Base-by-base conservation (phyloP, 148 eudicot species). In the Fallopia convolvulus region DNA sequence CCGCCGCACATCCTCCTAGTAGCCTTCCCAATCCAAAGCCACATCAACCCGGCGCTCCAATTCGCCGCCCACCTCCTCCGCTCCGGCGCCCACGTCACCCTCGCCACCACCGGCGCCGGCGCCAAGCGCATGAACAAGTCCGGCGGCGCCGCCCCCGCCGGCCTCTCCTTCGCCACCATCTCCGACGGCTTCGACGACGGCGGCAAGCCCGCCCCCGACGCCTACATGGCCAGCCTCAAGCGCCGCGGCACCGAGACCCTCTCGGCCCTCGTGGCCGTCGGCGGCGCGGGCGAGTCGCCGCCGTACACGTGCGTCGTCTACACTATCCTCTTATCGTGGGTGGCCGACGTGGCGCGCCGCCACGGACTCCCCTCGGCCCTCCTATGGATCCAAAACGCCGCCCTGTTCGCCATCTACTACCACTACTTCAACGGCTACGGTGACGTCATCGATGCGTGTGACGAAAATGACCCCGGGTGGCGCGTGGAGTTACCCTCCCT, bases 1-100 rank as follows among this genome's bases (percentile, higher is more conserved):
- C 72, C 72, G 21, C 72, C 72, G 21, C 72, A 68, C 72, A 68
- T 68, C 44, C 72, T 68, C 44, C 79, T 88, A 5, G 41, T 92
- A 15, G 89, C 92, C 21, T 87, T 82, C 77, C 97, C 93, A 47
- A 78, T 87, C 79, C 97, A 90, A 86, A 93, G 97, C 44, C 97
- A 92, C 82, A 88, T 92, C 1, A 92, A 86, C 81, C 95, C 92
- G 7, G 86, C 89, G 58, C 87, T 91, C 50, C 92, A 91, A 83
- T 91, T 92, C 75, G 75, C 75, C 33, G 36, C 3, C 17, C 53
- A 48, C 53, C 18, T 73, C 15, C 55, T 48, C 75, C 17, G 15
- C 32, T 48, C 75, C 0, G 50, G 75, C 8, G 68, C 87, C n/a
- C 86, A 85, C 47, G 83, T 88, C 74, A 90, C 97, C 0, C 13